Percentiles rank a stretch among this genome's conserved stretches.
Evolutionary conservation across 148 eudicot genomes (phyloP).

Genomic region (Chenopodium album): DNA sequence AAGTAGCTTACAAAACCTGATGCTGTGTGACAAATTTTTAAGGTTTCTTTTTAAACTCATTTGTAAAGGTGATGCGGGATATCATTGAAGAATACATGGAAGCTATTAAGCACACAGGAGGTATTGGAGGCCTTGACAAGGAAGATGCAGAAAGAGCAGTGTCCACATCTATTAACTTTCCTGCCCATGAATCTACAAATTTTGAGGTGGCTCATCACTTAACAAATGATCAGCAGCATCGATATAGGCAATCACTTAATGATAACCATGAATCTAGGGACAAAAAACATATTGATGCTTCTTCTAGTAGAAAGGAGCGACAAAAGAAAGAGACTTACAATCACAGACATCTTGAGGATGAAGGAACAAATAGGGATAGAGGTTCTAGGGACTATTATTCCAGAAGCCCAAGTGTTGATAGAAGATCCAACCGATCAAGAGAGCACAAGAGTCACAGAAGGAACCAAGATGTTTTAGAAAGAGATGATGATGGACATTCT

Average conservation of each 20-base stretch:
- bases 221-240: conserved; percentile 27
- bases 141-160: conserved; percentile 36
- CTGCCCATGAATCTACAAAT: conserved; percentile 28
- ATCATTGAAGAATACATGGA: conserved; percentile 90
- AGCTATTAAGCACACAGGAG: conserved; percentile 70
- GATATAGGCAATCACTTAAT: conserved; percentile 25
- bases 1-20: neutral
- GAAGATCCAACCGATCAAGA: conserved; percentile 34
- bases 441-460: conserved; percentile 43
- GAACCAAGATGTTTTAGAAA: conserved; percentile 36
- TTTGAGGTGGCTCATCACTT: conserved; percentile 21
- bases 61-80: conserved; percentile 69
- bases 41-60: neutral
- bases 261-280: conserved; percentile 27
- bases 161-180: conserved; percentile 32
- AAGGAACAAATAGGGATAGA: conserved; percentile 33
- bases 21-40: too few species aligned
- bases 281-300: conserved; percentile 20
- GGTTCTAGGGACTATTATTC: conserved; percentile 33
- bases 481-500: conserved; percentile 25
- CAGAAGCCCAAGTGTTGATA: conserved; percentile 41
- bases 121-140: conserved; percentile 45
- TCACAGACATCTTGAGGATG: conserved; percentile 31
- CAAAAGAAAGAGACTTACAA: conserved; percentile 32
- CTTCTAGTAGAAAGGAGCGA: conserved; percentile 25